Percentiles rank a stretch among this genome's conserved stretches.
Conservation (phyloP, 2,329 filamentous ascomycete species). For the Capronia epimyces region DNA sequence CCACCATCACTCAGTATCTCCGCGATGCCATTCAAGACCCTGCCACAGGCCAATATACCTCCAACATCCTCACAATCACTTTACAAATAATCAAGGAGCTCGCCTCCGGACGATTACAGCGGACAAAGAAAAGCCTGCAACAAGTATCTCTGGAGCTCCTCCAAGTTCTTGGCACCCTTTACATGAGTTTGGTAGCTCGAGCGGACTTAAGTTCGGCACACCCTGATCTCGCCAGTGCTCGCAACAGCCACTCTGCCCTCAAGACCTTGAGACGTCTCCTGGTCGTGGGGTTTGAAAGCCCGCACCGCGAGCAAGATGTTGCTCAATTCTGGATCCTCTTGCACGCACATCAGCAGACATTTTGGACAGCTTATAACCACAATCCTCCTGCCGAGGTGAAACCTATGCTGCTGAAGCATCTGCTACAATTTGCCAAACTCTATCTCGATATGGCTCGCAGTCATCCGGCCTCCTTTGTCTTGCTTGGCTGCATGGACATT, state of each 20-base stretch:
- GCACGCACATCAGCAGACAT: conserved; percentile 69
- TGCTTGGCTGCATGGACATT: conserved; percentile 71
- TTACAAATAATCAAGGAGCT: conserved; percentile 88
- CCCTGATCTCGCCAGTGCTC: conserved; percentile 53
- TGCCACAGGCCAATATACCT: conserved; percentile 14
- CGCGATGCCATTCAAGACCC: conserved; percentile 17
- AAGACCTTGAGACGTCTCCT: conserved; percentile 76
- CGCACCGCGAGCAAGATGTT: conserved; percentile 71
- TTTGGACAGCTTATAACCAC: conserved; percentile 59
- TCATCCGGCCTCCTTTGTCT: conserved; percentile 76
- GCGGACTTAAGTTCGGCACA: conserved; percentile 45
- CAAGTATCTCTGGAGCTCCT: conserved; percentile 76
- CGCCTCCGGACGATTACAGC: conserved; percentile 68
- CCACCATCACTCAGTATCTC: conserved; percentile 38
- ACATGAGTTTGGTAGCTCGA: conserved; percentile 63
- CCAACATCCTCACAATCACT: conserved; percentile 40
- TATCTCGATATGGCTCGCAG: conserved; percentile 77
- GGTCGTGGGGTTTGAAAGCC: conserved; percentile 75
- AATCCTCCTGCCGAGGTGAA: conserved; percentile 47
- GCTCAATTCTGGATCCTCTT: conserved; percentile 75
- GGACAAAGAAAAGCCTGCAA: conserved; percentile 70
- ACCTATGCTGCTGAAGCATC: conserved; percentile 72
- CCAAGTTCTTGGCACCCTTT: conserved; percentile 71
- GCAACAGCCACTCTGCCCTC: conserved; percentile 60
- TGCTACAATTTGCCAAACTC: conserved; percentile 85